Evolutionary conservation across 768 basidiomycete species (phyloP).

Genomic region (Termitomyces heimii): DNA sequence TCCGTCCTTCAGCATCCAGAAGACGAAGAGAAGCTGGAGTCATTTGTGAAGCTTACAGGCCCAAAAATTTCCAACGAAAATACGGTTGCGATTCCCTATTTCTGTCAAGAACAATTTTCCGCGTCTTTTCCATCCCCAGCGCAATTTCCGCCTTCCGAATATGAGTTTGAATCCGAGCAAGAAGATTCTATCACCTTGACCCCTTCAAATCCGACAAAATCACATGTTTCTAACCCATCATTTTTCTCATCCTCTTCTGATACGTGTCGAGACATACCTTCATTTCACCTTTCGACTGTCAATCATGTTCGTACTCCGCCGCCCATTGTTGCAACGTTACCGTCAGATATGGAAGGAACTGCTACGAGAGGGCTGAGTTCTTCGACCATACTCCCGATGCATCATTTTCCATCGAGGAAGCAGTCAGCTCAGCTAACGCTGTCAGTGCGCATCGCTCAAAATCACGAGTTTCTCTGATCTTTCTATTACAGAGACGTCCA

Average conservation of each 20-base stretch:
- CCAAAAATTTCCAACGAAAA: neutral
- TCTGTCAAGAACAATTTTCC: neutral
- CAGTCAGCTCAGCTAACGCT: too few relatives aligned
- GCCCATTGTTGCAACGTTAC: too few relatives aligned
- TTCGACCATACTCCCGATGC: neutral
- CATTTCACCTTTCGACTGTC: neutral
- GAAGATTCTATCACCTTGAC: neutral
- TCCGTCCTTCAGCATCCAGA: neutral
- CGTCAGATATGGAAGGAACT: too few relatives aligned
- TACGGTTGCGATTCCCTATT: neutral
- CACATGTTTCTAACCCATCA: neutral
- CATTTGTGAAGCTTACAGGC: too few relatives aligned
- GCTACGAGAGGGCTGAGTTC: too few relatives aligned
- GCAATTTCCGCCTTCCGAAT: neutral
- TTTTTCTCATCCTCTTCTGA: neutral
- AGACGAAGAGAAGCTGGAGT: neutral
- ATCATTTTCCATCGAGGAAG: neutral
- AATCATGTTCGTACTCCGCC: too few relatives aligned
- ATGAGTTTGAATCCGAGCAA: neutral
- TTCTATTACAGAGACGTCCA: neutral
- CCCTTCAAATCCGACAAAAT: neutral
- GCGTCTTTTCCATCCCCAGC: neutral
- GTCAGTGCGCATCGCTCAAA: neutral
- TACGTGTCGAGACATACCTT: neutral
- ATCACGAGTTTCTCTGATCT: neutral